A percentile compares a stretch with the other conserved stretches of the same genome.
Conservation (phyloP, 768 basidiomycete species). For the Lactarius vividus region DNA sequence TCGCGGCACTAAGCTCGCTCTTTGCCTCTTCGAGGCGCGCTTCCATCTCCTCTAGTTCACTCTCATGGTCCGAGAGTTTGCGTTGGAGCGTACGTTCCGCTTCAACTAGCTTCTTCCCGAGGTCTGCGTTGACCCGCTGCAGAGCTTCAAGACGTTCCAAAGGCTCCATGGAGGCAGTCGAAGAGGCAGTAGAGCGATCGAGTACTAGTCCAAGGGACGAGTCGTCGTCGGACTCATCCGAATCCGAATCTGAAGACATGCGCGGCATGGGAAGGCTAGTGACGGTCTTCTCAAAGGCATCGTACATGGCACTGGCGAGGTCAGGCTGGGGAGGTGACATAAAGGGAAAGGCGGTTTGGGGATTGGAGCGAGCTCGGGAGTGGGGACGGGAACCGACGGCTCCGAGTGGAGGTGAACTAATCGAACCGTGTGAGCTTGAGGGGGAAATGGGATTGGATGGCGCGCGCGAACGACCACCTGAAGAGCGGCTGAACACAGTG, state of each 20-base stretch:
- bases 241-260: slow-evolving; percentile 36
- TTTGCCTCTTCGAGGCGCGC: slow-evolving; percentile 70
- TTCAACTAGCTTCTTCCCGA: slow-evolving; percentile 73
- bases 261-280: slow-evolving; percentile 61
- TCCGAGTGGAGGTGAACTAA: slow-evolving; percentile 43
- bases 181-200: slow-evolving; percentile 57
- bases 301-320: slow-evolving; percentile 35
- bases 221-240: slow-evolving; percentile 54
- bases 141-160: slow-evolving; percentile 72
- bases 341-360: slow-evolving; percentile 39
- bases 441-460: slow-evolving; percentile 71
- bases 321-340: slow-evolving; percentile 44
- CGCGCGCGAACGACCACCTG: slow-evolving; percentile 52
- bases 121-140: slow-evolving; percentile 68
- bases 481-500: slow-evolving; percentile 43
- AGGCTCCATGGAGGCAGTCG: slow-evolving; percentile 68
- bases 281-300: slow-evolving; percentile 46
- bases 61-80: slow-evolving; percentile 72
- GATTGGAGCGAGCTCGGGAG: slow-evolving; percentile 58
- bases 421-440: slow-evolving; percentile 36
- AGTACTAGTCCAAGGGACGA: slow-evolving; percentile 55
- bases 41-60: slow-evolving; percentile 81
- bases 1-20: slow-evolving; percentile 72
- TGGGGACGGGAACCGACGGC: slow-evolving; percentile 54
- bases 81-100: slow-evolving; percentile 65